phyloP scores from a whole-genome alignment of 768 basidiomycete species.

The Dentipellis sp. region DNA sequence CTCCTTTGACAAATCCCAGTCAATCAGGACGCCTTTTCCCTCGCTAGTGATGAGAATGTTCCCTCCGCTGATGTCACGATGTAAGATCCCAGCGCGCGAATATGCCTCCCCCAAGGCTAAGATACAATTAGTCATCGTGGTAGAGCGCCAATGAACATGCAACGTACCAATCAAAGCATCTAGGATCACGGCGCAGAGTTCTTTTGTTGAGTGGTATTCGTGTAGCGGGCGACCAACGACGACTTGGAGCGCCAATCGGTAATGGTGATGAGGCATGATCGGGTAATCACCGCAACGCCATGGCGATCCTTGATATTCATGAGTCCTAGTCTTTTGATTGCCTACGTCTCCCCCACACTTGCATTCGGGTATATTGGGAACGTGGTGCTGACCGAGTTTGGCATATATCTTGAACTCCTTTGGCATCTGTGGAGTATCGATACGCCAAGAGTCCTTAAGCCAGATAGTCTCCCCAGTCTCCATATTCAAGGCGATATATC shows the following conservation, averaged over 20 bases:
- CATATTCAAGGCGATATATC: neutral
- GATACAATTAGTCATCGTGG: neutral
- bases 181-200: neutral
- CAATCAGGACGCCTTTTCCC: neutral
- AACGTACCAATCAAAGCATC: neutral
- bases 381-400: neutral
- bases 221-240: neutral
- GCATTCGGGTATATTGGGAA: neutral
- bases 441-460: neutral
- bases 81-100: neutral
- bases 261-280: neutral
- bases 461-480: neutral
- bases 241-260: neutral
- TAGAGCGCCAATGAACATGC: neutral
- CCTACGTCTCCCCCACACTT: neutral
- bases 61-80: neutral
- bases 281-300: neutral
- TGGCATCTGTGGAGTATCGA: neutral
- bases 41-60: neutral
- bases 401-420: neutral
- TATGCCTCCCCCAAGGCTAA: neutral
- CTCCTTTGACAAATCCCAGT: neutral
- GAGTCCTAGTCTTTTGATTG: neutral
- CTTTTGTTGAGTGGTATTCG: neutral
- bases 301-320: neutral